Evolutionary conservation across 345 rosid species (phyloP).

Genomic region (Pistacia integerrima): DNA sequence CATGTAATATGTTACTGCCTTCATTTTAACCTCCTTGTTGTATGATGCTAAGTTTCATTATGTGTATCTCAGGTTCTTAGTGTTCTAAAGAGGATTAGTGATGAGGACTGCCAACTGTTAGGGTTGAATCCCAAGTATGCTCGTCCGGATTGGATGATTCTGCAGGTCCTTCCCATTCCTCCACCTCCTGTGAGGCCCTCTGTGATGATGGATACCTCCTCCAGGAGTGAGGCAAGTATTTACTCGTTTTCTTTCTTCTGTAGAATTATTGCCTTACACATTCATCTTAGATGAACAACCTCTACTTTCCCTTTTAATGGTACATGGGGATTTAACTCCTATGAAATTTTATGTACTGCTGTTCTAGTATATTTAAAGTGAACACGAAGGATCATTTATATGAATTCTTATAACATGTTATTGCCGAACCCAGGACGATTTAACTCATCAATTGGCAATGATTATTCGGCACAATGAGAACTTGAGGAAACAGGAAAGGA

Average conservation of each 20-base stretch:
- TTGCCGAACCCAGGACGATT: conserved; percentile 70
- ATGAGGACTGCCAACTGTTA: conserved; percentile 79
- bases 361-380: conserved; percentile 1
- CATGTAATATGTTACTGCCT: background rate
- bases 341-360: background rate
- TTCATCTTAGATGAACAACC: background rate
- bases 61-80: conserved; percentile 61
- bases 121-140: conserved; percentile 97
- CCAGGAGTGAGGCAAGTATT: conserved; percentile 79
- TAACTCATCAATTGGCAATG: conserved; percentile 96
- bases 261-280: background rate
- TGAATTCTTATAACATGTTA: conserved; percentile 25
- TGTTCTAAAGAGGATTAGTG: conserved; percentile 94
- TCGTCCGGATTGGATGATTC: conserved; percentile 99
- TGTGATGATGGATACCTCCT: conserved; percentile 94
- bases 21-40: background rate
- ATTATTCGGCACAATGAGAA: conserved; percentile 90
- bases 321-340: background rate
- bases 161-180: conserved; percentile 95
- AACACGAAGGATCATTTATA: background rate
- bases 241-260: background rate
- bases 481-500: conserved; percentile 85
- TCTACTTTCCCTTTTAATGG: background rate
- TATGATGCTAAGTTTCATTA: conserved; percentile 11
- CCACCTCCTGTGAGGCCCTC: conserved; percentile 99